A percentile compares a stretch with the other conserved stretches of the same genome.
phyloP scores from a whole-genome alignment of 2,329 filamentous ascomycete genomes.

The Coleophoma eucalyptorum region DNA sequence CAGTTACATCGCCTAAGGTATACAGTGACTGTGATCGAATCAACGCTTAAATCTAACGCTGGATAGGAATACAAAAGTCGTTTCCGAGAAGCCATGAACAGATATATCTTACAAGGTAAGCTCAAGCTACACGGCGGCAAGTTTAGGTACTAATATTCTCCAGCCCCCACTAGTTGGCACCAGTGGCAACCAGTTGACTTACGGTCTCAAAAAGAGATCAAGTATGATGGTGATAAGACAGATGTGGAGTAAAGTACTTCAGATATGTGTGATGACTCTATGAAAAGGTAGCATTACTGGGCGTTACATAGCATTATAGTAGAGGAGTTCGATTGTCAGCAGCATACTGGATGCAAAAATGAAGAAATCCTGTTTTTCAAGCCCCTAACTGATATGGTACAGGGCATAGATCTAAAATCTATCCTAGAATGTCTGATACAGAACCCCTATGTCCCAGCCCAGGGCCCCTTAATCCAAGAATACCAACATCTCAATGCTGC shows the following conservation, averaged over 20 bases:
- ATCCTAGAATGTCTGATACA: no score
- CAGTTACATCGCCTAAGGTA: constrained; percentile 94
- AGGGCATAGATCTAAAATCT: no score
- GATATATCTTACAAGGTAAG: constrained; percentile 51
- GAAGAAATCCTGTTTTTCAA: no score
- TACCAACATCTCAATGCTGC: no score
- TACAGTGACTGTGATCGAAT: not conserved
- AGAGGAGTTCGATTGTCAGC: no score
- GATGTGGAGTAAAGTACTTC: not conserved
- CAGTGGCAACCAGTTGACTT: constrained; percentile 11
- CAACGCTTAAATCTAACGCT: not conserved
- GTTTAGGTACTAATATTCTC: constrained; percentile 3
- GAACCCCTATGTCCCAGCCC: no score
- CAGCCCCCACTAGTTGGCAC: constrained; percentile 20
- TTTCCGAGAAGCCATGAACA: constrained; percentile 94
- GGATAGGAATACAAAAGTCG: constrained; percentile 77
- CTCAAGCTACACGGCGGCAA: not conserved
- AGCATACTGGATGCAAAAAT: no score
- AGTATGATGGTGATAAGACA: not conserved
- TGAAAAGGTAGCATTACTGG: not conserved
- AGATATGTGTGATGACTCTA: not conserved
- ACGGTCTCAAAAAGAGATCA: not conserved
- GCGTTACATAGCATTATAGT: no score
- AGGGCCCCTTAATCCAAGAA: no score
- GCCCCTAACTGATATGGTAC: no score